phyloP scores from a whole-genome alignment of 768 basidiomycete species.

The Psilocybe cyanescens region DNA sequence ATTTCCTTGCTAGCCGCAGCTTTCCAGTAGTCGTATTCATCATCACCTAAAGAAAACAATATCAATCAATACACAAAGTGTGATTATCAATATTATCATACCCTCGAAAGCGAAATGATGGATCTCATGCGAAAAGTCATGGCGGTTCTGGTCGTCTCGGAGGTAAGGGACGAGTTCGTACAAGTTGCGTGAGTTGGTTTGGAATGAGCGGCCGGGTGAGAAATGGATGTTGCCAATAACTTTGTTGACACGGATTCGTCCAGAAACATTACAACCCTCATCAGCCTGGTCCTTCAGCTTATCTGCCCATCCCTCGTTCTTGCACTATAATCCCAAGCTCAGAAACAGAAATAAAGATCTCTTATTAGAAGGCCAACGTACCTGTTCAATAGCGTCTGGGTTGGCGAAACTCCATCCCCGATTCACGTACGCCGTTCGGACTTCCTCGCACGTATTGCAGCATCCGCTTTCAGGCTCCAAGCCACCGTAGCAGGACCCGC shows the following conservation, averaged over 20 bases:
- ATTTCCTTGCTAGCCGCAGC: slow-evolving; percentile 61
- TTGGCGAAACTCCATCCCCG: slow-evolving; percentile 95
- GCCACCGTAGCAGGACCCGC: slow-evolving; percentile 97
- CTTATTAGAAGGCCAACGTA: slow-evolving; percentile 33
- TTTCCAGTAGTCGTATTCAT: slow-evolving; percentile 77
- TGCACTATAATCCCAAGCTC: slow-evolving; percentile 59
- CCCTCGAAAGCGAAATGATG: slow-evolving; percentile 81
- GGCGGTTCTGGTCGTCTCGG: slow-evolving; percentile 82
- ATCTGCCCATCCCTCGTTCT: slow-evolving; percentile 92
- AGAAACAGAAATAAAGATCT: not conserved
- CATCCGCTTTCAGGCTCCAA: slow-evolving; percentile 76
- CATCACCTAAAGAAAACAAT: slow-evolving; percentile 54
- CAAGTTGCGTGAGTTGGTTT: slow-evolving; percentile 74
- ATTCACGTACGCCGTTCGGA: slow-evolving; percentile 85
- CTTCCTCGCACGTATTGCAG: slow-evolving; percentile 96
- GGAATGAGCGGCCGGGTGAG: slow-evolving; percentile 96
- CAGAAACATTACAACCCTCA: slow-evolving; percentile 94
- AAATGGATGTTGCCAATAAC: slow-evolving; percentile 96
- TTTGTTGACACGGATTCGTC: slow-evolving; percentile 94
- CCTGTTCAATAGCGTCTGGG: slow-evolving; percentile 93
- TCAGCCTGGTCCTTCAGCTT: slow-evolving; percentile 89
- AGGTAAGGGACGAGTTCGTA: slow-evolving; percentile 96
- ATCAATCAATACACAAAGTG: slow-evolving; percentile 1
- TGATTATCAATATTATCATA: slow-evolving; percentile 17
- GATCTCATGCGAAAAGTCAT: slow-evolving; percentile 92